Evolutionary conservation across 176 grass and related monocot species (phyloP), one percentile per base, ranked within the genome.

Genomic region (maize (Zea mays)): DNA sequence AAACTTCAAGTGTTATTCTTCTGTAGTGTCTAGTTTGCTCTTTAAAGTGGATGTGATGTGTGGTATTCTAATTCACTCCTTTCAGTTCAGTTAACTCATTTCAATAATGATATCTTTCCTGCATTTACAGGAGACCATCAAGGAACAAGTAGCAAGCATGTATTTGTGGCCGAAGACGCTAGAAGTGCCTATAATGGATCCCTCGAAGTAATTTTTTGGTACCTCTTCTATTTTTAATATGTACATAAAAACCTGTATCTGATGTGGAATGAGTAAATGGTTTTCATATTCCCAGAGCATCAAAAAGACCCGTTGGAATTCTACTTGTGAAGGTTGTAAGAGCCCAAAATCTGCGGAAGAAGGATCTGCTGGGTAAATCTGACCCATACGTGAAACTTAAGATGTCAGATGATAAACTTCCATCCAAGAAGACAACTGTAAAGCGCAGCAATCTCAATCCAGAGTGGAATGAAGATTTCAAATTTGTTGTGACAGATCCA

Each of bases 351-450:
- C 71, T 99, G 55, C 82, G 76, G 64, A 95, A 92, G 83, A 92
- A 95, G 78, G 92, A 95, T 83, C 37, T 99, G 4, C 63, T 99
- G 71, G 96, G 92, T 69, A 99, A 99, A 95, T 95, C 96, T 64
- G 96, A 99, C 63, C 96, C 96, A 33, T 99, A 90, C 47, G 92
- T 92, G 67, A 99, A 95, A 81, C 78, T 99, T 58, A 99, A 92
- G 85, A 80, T 99, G 80, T 76, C 85, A 63, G 92, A 85, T 54
- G 83, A 90, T 65, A 99, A 87, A 81, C 85, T 99, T 85, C 87
- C 87, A 14, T 95, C 89, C 27, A 95, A 92, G 79, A 99, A 94
- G 87, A 95, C 96, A 79, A 65, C 72, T 62, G 96, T 99, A 16
- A 99, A 93, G 78, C 88, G 85, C 52, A 90, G 84, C 49, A 92